phyloP scores from a whole-genome alignment of 2,329 filamentous ascomycete species.

The Botrytis paeoniae region DNA sequence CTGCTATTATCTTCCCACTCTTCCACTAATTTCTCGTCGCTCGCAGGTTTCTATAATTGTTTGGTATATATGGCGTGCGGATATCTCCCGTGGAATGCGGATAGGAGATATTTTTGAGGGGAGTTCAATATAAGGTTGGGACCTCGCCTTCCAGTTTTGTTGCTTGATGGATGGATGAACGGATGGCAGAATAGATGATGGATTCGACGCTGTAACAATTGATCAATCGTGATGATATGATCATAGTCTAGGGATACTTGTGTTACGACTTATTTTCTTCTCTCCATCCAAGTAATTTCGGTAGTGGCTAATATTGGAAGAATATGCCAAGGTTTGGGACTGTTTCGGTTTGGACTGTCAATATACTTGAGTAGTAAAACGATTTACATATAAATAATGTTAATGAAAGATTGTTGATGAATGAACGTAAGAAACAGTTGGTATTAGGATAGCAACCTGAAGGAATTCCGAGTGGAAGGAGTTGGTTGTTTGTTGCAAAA shows the following conservation, averaged over 20 bases:
- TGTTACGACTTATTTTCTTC: neutral
- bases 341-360: neutral
- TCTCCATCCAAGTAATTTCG: conserved; percentile 10
- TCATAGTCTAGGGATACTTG: conserved; percentile 6
- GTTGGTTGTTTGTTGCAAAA: neutral
- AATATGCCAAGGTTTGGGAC: neutral
- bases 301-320: neutral
- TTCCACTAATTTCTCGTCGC: neutral
- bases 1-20: neutral
- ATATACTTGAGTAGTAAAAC: neutral
- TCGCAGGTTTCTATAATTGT: neutral
- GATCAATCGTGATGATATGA: neutral
- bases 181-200: neutral
- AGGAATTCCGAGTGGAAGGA: neutral
- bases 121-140: neutral
- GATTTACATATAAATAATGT: neutral
- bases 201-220: neutral
- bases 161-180: neutral
- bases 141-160: neutral
- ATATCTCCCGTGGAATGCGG: neutral
- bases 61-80: neutral
- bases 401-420: neutral
- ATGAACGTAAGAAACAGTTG: conserved; percentile 1
- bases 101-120: neutral
- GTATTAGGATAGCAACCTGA: neutral